A percentile compares a stretch with the other conserved stretches of the same genome.
Evolutionary conservation across 495 filamentous ascomycete genomes (phyloP).

Genomic region (Penicillium samsonianum): DNA sequence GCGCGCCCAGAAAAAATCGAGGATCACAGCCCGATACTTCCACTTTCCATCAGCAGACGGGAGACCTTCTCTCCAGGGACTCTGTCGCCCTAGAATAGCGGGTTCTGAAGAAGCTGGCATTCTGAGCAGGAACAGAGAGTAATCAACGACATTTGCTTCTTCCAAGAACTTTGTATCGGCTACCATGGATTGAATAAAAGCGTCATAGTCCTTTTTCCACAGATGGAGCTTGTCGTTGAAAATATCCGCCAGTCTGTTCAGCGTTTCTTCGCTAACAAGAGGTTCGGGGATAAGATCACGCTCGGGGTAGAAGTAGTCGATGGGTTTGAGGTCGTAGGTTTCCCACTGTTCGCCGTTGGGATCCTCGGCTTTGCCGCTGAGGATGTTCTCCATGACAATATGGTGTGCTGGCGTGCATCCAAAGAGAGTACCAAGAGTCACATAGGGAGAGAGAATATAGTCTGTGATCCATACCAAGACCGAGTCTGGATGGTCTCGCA

Average conservation of each 20-base stretch:
- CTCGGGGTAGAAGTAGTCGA: conserved; percentile 71
- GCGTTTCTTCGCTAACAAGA: conserved; percentile 58
- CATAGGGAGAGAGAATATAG: conserved; percentile 55
- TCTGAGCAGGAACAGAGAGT: conserved; percentile 66
- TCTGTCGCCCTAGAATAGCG: conserved; percentile 27
- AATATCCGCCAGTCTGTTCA: conserved; percentile 59
- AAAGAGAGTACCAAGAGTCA: conserved; percentile 55
- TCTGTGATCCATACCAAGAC: conserved; percentile 70
- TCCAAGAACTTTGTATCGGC: conserved; percentile 60
- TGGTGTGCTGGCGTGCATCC: conserved; percentile 62
- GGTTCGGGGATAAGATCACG: conserved; percentile 62
- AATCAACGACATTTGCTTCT: conserved; percentile 64
- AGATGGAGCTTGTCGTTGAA: conserved; percentile 66
- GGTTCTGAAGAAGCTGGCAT: conserved; percentile 46
- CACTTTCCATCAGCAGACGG: conserved; percentile 60
- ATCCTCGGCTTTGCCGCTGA: conserved; percentile 55
- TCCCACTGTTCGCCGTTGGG: conserved; percentile 56
- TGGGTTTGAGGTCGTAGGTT: conserved; percentile 70
- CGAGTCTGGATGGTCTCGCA: conserved; percentile 54
- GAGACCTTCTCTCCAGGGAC: conserved; percentile 59
- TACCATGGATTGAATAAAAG: conserved; percentile 50
- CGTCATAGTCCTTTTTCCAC: conserved; percentile 47
- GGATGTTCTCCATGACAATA: conserved; percentile 72
- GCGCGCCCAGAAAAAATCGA: conserved; percentile 76
- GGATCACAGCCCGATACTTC: conserved; percentile 60